Evolutionary conservation across 371 early-diverging fungal species (phyloP).

Genomic region (Massospora cicadina): DNA sequence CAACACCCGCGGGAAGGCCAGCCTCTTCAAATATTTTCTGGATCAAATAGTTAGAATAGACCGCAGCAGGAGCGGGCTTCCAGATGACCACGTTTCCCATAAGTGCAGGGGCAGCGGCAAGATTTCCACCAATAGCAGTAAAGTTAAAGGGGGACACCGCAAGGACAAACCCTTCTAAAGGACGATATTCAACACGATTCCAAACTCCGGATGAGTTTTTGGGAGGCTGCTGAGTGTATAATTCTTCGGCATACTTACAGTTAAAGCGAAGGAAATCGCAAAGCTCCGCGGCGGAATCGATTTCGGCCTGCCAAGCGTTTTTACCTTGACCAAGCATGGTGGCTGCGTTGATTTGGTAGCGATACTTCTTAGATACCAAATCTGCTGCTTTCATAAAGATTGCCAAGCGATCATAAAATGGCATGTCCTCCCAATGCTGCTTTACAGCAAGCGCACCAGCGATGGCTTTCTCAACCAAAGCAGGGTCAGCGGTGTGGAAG

Average conservation of each 20-base stretch:
- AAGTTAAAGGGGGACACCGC: constrained; percentile 98
- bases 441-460: constrained; percentile 76
- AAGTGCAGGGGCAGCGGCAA: constrained; percentile 82
- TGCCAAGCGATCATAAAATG: constrained; percentile 84
- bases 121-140: constrained; percentile 95
- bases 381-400: constrained; percentile 97
- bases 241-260: constrained; percentile 81
- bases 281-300: constrained; percentile 88
- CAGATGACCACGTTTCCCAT: constrained; percentile 96
- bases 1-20: constrained; percentile 91
- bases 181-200: constrained; percentile 94
- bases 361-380: constrained; percentile 71
- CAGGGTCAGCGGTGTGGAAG: constrained; percentile 65
- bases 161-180: constrained; percentile 90
- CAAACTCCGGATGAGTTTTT: constrained; percentile 73
- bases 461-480: constrained; percentile 65
- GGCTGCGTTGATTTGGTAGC: constrained; percentile 85
- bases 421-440: constrained; percentile 79
- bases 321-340: constrained; percentile 98
- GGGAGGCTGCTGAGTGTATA: constrained; percentile 84
- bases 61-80: constrained; percentile 86
- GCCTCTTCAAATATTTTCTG: constrained; percentile 84
- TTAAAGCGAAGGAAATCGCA: constrained; percentile 93
- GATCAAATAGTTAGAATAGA: constrained; percentile 80
- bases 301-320: constrained; percentile 98